Evolutionary conservation across 176 grass and related monocot species (phyloP).

Genomic region (Thalia dealbata): DNA sequence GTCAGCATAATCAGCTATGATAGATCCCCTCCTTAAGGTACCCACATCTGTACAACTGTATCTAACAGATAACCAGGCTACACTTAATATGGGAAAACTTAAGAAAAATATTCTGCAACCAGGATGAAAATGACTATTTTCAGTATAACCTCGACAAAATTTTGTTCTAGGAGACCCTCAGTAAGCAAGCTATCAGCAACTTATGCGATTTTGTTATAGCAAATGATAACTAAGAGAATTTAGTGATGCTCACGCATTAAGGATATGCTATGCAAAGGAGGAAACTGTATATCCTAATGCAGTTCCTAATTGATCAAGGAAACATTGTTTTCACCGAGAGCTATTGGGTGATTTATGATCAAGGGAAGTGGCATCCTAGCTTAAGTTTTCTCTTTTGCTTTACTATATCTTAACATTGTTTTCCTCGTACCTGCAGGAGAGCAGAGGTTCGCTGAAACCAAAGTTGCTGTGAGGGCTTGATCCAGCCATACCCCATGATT

Average conservation of each 20-base stretch:
- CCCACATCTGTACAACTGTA: too few relatives aligned
- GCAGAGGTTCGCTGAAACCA: conserved; percentile 77
- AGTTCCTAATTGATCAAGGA: not conserved
- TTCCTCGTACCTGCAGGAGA: conserved; percentile 46
- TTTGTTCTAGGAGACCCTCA: not conserved
- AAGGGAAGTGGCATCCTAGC: too few relatives aligned
- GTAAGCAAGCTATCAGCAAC: not conserved
- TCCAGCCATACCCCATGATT: conserved; percentile 74
- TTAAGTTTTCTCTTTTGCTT: too few relatives aligned
- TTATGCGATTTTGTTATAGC: not conserved
- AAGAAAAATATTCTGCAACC: not conserved
- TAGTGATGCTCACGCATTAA: not conserved
- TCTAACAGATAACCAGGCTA: too few relatives aligned
- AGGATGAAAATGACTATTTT: not conserved
- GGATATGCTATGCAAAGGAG: not conserved
- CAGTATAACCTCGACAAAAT: not conserved
- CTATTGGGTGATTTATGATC: too few relatives aligned
- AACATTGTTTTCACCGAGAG: not conserved
- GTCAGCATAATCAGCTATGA: not conserved
- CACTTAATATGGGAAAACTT: too few relatives aligned
- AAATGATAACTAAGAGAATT: not conserved
- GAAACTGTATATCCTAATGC: not conserved
- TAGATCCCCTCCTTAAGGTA: not conserved
- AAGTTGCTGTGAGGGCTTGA: conserved; percentile 81
- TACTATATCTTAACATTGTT: too few relatives aligned